phyloP scores from a whole-genome alignment of 2,329 filamentous ascomycete species.

The Xylariaceae sp. region DNA sequence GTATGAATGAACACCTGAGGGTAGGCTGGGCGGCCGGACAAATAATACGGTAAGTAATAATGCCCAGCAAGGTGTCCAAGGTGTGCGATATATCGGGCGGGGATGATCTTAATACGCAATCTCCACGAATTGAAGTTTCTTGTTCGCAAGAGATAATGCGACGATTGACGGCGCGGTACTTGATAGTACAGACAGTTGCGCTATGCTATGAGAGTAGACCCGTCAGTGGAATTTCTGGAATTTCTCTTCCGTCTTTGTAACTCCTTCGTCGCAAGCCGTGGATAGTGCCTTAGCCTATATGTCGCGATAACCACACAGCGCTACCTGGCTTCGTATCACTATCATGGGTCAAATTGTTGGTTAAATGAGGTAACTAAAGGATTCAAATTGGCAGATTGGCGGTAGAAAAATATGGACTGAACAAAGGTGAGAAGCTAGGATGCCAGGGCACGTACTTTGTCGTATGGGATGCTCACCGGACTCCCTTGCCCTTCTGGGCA shows the following conservation, averaged over 20 bases:
- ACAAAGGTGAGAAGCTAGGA: conserved; percentile 1
- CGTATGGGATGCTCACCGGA: conserved; percentile 18
- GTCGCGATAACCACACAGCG: neutral
- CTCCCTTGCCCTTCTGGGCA: conserved; percentile 13
- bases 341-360: neutral
- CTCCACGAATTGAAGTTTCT: conserved; percentile 14
- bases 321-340: neutral
- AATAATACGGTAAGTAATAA: conserved; percentile 8
- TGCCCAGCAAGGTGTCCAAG: conserved; percentile 9
- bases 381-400: conserved; percentile 26
- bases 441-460: conserved; percentile 6
- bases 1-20: conserved; percentile 4
- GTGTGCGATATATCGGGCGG: conserved; percentile 11
- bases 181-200: conserved; percentile 8
- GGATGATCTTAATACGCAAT: conserved; percentile 20
- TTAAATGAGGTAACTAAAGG: conserved; percentile 13
- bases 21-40: conserved; percentile 10
- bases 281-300: neutral
- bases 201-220: conserved; percentile 2
- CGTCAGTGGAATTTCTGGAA: neutral
- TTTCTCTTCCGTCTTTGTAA: conserved; percentile 1
- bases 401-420: conserved; percentile 12
- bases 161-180: conserved; percentile 9
- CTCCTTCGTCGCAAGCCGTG: neutral
- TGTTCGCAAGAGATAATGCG: conserved; percentile 10